These are phyloP conservation scores for Solanum dulcamara DNA, from an alignment of 257 asterid genomes.

Conservation along the genomic window DNA sequence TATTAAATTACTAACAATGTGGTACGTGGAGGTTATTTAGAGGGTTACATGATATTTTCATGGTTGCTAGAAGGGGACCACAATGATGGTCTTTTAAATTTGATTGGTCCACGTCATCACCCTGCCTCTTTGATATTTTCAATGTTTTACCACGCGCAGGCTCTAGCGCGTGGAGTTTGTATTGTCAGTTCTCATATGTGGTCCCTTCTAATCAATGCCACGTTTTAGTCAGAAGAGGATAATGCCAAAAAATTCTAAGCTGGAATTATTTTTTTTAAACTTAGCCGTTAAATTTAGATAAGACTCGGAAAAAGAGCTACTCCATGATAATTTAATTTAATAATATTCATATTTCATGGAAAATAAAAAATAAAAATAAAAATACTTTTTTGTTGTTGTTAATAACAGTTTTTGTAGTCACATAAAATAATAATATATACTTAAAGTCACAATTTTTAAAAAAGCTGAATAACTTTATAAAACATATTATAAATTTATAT, in stretches of 20 bases:
- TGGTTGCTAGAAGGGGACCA: neutral
- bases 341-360: neutral
- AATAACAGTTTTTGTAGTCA: no score
- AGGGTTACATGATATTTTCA: conserved; percentile 10
- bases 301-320: neutral
- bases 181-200: neutral
- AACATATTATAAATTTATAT: neutral
- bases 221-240: neutral
- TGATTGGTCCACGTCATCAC: conserved; percentile 8
- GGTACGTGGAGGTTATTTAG: conserved; percentile 17
- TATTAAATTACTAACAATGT: neutral
- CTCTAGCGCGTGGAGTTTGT: neutral
- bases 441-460: no score
- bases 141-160: neutral
- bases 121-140: conserved; percentile 8
- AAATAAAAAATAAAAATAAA: no score
- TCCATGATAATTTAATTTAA: neutral
- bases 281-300: neutral
- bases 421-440: no score
- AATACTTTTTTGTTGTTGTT: no score
- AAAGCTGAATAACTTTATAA: no score
- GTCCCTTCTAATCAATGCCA: neutral
- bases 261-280: neutral
- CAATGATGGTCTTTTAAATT: neutral
- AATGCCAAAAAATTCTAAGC: neutral